Percentiles rank a stretch among this genome's conserved stretches.
Conservation (phyloP, 1,284 basidiomycete species). For the Schizophyllum commune region DNA sequence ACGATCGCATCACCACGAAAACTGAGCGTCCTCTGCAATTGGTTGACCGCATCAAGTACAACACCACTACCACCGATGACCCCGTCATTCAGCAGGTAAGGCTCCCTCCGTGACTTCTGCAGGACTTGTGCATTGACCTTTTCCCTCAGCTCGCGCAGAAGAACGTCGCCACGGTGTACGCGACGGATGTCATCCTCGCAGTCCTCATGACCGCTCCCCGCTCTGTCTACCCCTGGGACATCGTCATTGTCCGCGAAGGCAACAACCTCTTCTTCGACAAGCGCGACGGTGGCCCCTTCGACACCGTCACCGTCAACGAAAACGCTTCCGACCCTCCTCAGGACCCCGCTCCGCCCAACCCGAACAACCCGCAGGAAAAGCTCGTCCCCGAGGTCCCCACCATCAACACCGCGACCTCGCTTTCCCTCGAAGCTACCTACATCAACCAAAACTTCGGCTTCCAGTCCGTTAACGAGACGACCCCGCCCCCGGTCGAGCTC, state of each 20-base stretch:
- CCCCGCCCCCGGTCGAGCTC: conserved; percentile 63
- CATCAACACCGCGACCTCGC: conserved; percentile 90
- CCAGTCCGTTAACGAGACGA: conserved; percentile 82
- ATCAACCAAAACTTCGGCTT: conserved; percentile 99
- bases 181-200: conserved; percentile 93
- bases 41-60: conserved; percentile 95
- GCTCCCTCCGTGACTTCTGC: too few relatives aligned
- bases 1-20: conserved; percentile 94
- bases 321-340: conserved; percentile 95
- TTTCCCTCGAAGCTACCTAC: conserved; percentile 96
- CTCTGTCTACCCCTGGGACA: conserved; percentile 98
- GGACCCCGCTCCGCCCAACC: conserved; percentile 73
- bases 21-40: conserved; percentile 86
- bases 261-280: conserved; percentile 97
- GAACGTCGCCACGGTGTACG: conserved; percentile 80
- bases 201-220: conserved; percentile 95
- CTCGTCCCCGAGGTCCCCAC: conserved; percentile 56
- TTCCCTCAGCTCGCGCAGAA: conserved; percentile 80
- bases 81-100: conserved; percentile 85
- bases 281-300: conserved; percentile 94
- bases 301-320: conserved; percentile 98
- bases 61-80: conserved; percentile 95
- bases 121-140: too few relatives aligned
- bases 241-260: conserved; percentile 90
- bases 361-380: conserved; percentile 68